Evolutionary conservation across 176 grass and related monocot genomes (phyloP).

Genomic region (Dactylis glomerata): DNA sequence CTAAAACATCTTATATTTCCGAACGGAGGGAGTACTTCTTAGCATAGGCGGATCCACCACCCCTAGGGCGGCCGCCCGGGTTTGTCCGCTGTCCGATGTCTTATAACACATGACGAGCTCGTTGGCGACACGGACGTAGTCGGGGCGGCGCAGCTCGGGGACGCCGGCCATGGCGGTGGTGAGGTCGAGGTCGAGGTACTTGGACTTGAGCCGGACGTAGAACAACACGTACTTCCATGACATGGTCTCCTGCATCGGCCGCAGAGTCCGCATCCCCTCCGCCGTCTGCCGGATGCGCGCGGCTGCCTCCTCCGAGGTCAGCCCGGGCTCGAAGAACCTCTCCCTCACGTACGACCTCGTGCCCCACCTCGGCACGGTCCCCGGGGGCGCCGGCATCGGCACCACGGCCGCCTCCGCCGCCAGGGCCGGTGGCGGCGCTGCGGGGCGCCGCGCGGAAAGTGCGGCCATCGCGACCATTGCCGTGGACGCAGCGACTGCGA

Average conservation of each 20-base stretch:
- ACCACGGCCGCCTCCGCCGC: slow-evolving; percentile 37
- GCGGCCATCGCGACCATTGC: slow-evolving; percentile 37
- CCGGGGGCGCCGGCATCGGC: slow-evolving; percentile 9
- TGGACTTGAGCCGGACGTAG: slow-evolving; percentile 77
- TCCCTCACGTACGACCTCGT: slow-evolving; percentile 74
- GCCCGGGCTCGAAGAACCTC: slow-evolving; percentile 69
- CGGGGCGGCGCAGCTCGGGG: slow-evolving; percentile 42
- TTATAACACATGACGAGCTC: too few species aligned
- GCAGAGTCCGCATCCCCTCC: slow-evolving; percentile 71
- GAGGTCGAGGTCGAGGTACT: slow-evolving; percentile 83
- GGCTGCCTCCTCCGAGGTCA: slow-evolving; percentile 67
- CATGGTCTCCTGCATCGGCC: slow-evolving; percentile 95
- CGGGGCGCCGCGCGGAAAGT: slow-evolving; percentile 31
- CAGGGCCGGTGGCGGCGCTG: slow-evolving; percentile 28
- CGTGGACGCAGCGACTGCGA: slow-evolving; percentile 36
- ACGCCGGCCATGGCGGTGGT: slow-evolving; percentile 74
- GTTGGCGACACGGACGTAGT: slow-evolving; percentile 77
- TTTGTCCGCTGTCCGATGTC: too few species aligned
- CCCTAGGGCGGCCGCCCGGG: too few species aligned
- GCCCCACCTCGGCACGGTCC: slow-evolving; percentile 63
- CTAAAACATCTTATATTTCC: too few species aligned
- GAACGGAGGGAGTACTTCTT: too few species aligned
- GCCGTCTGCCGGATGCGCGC: slow-evolving; percentile 89
- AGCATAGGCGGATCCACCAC: too few species aligned
- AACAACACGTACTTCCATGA: slow-evolving; percentile 91